Evolutionary conservation across 495 filamentous ascomycete species (phyloP), one percentile per base, ranked within the genome.

Genomic region (Penicillium fimorum): DNA sequence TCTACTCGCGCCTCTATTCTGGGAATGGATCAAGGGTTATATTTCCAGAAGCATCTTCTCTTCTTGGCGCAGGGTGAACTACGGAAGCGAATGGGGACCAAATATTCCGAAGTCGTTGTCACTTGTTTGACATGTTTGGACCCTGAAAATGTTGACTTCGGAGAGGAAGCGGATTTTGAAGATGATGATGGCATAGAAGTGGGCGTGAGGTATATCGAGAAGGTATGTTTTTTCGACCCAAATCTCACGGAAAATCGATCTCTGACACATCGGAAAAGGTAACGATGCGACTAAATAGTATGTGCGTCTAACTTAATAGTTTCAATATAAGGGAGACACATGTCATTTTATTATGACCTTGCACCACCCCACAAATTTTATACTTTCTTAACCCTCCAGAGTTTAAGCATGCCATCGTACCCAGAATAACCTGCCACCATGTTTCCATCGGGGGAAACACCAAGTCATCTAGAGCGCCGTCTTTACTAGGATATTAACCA

Each of bases 91-190:
- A 81, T 85, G 74, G 82, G 84, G 12, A 53, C 63, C 17, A 71
- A 46, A 54, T 86, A 84, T 42, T 65, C 71, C 1, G 58, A 73
- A 1, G 60, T 82, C n/a, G 79, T 82, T 13, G 56, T 77, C 20
- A 70, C 60, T 11, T 87, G 84, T 61, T 57, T 87, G 24, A 82
- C 71, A 5, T 85, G 82, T 50, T 60, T 87, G 32, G 79, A 86
- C 54, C 17, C 59, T 4, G 70, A 65, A 6, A 80, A 80, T 47
- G 56, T 58, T 3, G 70, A 70, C 24, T 82, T 84, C 67, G 75
- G 75, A 13, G 61, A 74, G 57, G 60, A 73, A 33, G 53, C 41
- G 0, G 76, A 80, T n/a, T 75, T 79, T 50, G 33, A 71, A 47
- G 81, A 85, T 58, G 68, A 67, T 30, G 77, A 83, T 54, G 79